A percentile compares a stretch with the other conserved stretches of the same genome.
These are phyloP conservation scores for Oxyria digyna DNA, from an alignment of 148 eudicot genomes.

Conservation along the genomic window DNA sequence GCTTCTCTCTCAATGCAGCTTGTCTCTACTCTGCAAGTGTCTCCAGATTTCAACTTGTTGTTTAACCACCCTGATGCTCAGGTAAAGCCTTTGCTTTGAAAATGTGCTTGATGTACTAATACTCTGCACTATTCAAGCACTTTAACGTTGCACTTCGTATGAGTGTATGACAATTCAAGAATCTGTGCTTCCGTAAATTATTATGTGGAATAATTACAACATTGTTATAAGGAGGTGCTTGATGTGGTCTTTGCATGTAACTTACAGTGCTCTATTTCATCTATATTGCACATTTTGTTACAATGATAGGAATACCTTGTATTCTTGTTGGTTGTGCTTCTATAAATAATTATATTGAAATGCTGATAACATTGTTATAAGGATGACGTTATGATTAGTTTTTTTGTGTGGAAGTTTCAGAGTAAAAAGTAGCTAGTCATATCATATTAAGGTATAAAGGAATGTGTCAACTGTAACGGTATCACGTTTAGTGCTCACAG, in stretches of 20 bases:
- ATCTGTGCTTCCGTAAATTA: background rate
- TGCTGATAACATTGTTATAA: too few species aligned
- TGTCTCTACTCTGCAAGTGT: conserved; percentile 54
- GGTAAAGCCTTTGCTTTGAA: conserved; percentile 20
- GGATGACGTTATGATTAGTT: too few species aligned
- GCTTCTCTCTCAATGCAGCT: conserved; percentile 33
- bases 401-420: too few species aligned
- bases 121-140: background rate
- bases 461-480: background rate
- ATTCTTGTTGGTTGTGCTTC: too few species aligned
- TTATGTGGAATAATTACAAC: background rate
- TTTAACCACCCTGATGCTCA: conserved; percentile 46
- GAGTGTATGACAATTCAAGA: too few species aligned
- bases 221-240: background rate
- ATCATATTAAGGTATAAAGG: background rate
- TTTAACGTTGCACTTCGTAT: background rate
- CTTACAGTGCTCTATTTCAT: too few species aligned
- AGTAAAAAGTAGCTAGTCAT: too few species aligned
- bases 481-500: background rate
- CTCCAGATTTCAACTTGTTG: conserved; percentile 58
- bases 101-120: background rate
- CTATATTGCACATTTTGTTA: too few species aligned
- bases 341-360: too few species aligned
- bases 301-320: too few species aligned
- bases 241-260: background rate